These are phyloP conservation scores for Neltuma alba DNA, from an alignment of 306 rosid genomes.

Conservation along the genomic window DNA sequence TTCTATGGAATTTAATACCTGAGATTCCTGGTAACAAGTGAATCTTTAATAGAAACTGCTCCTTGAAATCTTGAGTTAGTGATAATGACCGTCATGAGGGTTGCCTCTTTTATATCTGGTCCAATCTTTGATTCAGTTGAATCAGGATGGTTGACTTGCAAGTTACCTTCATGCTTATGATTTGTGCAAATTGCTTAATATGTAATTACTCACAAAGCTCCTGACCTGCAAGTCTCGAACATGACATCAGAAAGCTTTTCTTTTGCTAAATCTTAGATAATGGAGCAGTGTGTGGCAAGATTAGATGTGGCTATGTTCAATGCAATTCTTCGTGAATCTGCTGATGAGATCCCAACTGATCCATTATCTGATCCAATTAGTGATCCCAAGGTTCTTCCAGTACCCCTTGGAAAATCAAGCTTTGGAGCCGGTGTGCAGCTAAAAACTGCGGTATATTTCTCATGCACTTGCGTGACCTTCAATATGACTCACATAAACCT, in stretches of 20 bases:
- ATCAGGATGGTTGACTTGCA: too few species aligned
- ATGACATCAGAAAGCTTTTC: conserved; percentile 26
- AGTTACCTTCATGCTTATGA: too few species aligned
- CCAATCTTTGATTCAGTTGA: background rate
- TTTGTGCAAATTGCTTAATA: too few species aligned
- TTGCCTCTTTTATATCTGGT: background rate
- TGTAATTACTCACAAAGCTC: too few species aligned
- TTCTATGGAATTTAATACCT: background rate
- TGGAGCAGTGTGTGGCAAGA: conserved; percentile 89
- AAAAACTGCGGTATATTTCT: conserved; percentile 68
- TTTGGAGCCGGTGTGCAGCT: conserved; percentile 86
- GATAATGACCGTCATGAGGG: background rate
- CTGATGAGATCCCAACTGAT: conserved; percentile 79
- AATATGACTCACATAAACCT: background rate
- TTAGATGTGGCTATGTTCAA: conserved; percentile 91
- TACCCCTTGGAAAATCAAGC: conserved; percentile 70
- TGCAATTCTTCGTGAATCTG: conserved; percentile 86
- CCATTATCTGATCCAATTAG: conserved; percentile 84
- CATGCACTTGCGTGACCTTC: background rate
- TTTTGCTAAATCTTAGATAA: conserved; percentile 51
- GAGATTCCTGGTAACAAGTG: background rate
- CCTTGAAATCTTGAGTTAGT: background rate
- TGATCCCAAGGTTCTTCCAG: conserved; percentile 79
- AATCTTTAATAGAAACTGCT: background rate
- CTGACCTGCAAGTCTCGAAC: too few species aligned